Percentiles rank a stretch among this genome's conserved stretches.
These are phyloP conservation scores for Ramichloridium luteum DNA, from an alignment of 2,329 filamentous ascomycete species.

Conservation along the genomic window DNA sequence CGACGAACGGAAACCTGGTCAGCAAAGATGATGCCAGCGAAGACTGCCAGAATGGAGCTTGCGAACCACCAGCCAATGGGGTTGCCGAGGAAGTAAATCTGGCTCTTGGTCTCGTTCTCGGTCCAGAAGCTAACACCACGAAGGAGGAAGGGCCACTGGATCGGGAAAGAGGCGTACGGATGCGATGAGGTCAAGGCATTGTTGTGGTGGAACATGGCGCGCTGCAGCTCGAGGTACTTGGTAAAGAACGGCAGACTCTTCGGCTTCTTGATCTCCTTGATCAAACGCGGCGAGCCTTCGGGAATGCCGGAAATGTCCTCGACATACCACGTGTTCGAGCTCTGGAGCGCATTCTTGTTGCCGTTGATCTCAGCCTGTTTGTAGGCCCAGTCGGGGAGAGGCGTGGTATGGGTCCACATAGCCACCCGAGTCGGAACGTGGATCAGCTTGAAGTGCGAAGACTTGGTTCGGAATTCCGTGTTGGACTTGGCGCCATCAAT, in stretches of 20 bases:
- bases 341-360: slow-evolving; percentile 85
- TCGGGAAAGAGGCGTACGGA: slow-evolving; percentile 86
- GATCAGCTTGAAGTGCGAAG: slow-evolving; percentile 89
- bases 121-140: slow-evolving; percentile 99
- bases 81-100: slow-evolving; percentile 98
- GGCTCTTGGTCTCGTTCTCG: slow-evolving; percentile 81
- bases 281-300: slow-evolving; percentile 57
- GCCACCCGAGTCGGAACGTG: slow-evolving; percentile 92
- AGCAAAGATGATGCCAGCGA: slow-evolving; percentile 78
- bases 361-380: slow-evolving; percentile 99
- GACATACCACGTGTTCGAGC: slow-evolving; percentile 88
- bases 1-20: slow-evolving; percentile 89
- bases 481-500: slow-evolving; percentile 72
- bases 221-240: slow-evolving; percentile 94
- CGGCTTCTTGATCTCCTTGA: slow-evolving; percentile 64
- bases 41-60: slow-evolving; percentile 83
- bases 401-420: slow-evolving; percentile 95
- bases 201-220: slow-evolving; percentile 99
- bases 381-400: slow-evolving; percentile 93
- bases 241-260: slow-evolving; percentile 77
- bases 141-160: slow-evolving; percentile 95
- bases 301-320: slow-evolving; percentile 79
- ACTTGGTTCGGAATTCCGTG: slow-evolving; percentile 80
- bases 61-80: slow-evolving; percentile 95
- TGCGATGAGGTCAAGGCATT: slow-evolving; percentile 94